These are phyloP conservation scores for Paspalum notatum DNA, from an alignment of 176 grass and related monocot genomes.

Conservation along the genomic window DNA sequence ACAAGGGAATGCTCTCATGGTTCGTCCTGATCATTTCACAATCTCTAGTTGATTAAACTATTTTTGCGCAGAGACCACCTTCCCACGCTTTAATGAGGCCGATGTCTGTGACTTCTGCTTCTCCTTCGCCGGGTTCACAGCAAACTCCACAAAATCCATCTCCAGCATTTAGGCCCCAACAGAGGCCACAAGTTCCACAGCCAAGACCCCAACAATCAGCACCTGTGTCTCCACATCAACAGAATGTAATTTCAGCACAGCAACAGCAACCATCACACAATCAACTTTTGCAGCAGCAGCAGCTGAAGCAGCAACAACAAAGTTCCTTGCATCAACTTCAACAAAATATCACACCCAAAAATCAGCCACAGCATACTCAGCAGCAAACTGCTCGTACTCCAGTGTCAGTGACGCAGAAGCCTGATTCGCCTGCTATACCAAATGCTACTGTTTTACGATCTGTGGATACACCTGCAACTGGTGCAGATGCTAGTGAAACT, in stretches of 20 bases:
- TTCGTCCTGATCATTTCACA: conserved; percentile 24
- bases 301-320: conserved; percentile 38
- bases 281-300: conserved; percentile 47
- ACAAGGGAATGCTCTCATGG: neutral
- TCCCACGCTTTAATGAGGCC: conserved; percentile 62
- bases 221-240: conserved; percentile 52
- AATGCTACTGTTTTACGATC: conserved; percentile 36
- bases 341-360: conserved; percentile 48
- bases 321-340: conserved; percentile 55
- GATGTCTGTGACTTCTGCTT: conserved; percentile 55
- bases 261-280: conserved; percentile 54
- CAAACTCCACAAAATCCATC: conserved; percentile 59
- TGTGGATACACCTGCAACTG: conserved; percentile 20
- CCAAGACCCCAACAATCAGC: conserved; percentile 63
- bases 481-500: conserved; percentile 58
- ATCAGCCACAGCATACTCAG: conserved; percentile 53
- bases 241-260: conserved; percentile 57
- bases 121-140: conserved; percentile 47
- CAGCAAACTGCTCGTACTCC: conserved; percentile 63
- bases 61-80: conserved; percentile 64
- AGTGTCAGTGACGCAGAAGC: conserved; percentile 48
- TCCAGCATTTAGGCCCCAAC: conserved; percentile 67
- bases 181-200: conserved; percentile 74
- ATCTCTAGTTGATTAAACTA: conserved; percentile 35
- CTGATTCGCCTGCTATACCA: conserved; percentile 40